A percentile compares a stretch with the other conserved stretches of the same genome.
phyloP scores from a whole-genome alignment of 108 stramenopile species.

The Skeletonema costatum region DNA sequence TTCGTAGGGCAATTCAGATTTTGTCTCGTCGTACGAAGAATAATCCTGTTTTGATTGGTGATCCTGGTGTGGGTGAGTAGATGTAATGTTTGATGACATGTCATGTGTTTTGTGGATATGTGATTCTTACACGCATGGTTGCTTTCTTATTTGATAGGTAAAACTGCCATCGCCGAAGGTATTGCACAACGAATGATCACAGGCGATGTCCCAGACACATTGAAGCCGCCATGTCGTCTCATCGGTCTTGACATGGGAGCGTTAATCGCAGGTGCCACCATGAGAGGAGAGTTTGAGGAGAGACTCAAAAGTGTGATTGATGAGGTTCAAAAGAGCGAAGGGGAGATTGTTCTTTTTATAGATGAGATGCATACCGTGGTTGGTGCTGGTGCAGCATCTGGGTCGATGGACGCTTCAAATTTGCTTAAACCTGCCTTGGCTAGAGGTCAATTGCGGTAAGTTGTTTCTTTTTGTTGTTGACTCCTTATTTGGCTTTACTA shows the following conservation, averaged over 20 bases:
- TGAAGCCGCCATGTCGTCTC: constrained; percentile 68
- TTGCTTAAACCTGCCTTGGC: constrained; percentile 97
- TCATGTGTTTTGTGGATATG: neutral
- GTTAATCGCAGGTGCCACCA: constrained; percentile 97
- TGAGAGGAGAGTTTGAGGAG: constrained; percentile 99
- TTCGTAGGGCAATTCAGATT: constrained; percentile 95
- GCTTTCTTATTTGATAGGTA: constrained; percentile 63
- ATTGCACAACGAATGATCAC: constrained; percentile 87
- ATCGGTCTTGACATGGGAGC: constrained; percentile 97
- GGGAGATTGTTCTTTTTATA: constrained; percentile 96
- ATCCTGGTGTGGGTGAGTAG: constrained; percentile 94
- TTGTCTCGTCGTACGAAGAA: constrained; percentile 97
- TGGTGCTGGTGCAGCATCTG: constrained; percentile 92
- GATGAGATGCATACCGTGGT: constrained; percentile 99
- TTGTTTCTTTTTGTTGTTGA: neutral
- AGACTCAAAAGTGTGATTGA: constrained; percentile 98
- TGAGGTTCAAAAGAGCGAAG: constrained; percentile 94
- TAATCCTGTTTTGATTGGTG: constrained; percentile 98
- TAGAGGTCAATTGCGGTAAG: constrained; percentile 91
- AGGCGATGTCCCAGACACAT: constrained; percentile 4
- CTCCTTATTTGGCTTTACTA: neutral
- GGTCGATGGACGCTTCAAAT: constrained; percentile 98
- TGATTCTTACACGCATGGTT: neutral
- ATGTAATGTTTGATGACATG: constrained; percentile 9
- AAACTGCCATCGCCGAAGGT: constrained; percentile 98